Evolutionary conservation across 23 red algal genomes (phyloP), one percentile per base, ranked within the genome.

Genomic region (Gracilaria vermiculophylla): DNA sequence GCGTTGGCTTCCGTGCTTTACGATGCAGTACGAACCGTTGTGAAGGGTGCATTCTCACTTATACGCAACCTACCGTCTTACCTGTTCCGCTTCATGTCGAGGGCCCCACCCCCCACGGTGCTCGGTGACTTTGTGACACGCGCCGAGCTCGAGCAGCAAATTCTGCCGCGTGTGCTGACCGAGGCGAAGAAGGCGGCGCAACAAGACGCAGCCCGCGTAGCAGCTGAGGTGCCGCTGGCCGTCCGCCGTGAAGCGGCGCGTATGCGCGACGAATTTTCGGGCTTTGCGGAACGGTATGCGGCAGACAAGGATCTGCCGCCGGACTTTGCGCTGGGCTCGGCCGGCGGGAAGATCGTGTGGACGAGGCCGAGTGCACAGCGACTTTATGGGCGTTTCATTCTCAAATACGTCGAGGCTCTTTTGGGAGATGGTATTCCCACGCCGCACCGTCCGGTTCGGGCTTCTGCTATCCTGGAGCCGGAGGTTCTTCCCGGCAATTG

Each of bases 271-370:
- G 81, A 86, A 19, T 86, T 89, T 62, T 32, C 67, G 13, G 67
- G 69, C 50, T 80, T 94, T 57, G 67, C 86, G 5, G 92, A 94
- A 58, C 43, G 72, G 51, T 89, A 79, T 48, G 77, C 76, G 13
- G 92, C 92, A 9, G 92, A 94, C 60, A 94, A 94, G 77, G 92
- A 82, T 29, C 32, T 72, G 17, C 82, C 79, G 3, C 51, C 92
- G 28, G 92, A 94, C 74, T 94, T 61, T 88, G 92, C 92, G 17
- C 83, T 94, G 0, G 43, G 27, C 8, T 94, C 92, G 44, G 92
- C 62, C 21, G 92, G 92, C 28, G 92, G 82, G 9, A 71, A 40
- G 29, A 49, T 94, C 25, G 14, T 65, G 24, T 31, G 58, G 37
- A 75, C 92, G 1, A 64, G 41, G 54, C 92, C 92, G 19, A 88